Evolutionary conservation across 139 green algal species (phyloP), one percentile per base, ranked within the genome.

Genomic region (Eudorina sp.): DNA sequence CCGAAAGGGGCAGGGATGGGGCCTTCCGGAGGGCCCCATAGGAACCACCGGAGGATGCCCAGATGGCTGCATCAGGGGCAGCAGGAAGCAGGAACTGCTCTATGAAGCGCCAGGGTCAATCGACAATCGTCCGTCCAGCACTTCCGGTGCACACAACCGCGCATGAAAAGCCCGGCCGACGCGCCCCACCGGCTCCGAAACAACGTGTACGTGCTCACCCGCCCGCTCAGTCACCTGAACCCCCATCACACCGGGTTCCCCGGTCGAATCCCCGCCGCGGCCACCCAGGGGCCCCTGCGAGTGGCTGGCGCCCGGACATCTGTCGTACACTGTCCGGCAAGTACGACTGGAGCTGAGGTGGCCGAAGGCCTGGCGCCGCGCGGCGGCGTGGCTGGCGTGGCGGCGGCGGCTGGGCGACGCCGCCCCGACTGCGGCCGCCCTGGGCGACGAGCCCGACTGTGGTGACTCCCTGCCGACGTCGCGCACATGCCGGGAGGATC

Each of bases 311-410:
- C 81, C 81, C 2, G 81, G 81, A 0, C 81, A 79, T 51, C 81
- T 87, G 45, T 68, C 43, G 31, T 87, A 87, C 64, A 53, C 19
- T 25, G 81, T 87, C 40, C 81, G 81, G 4, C 40, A 87, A 8
- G 60, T 87, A 0, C 81, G 81, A 8, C 2, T 87, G n/a, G 81
- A 87, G 81, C 38, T 75, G 27, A 43, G 81, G 5, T 48, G 14
- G 45, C 81, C 81, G 23, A 87, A 87, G 81, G 81, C 45, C 81
- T 87, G 81, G 81, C 81, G 81, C 31, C 81, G 81, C 64, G 81
- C 64, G 21, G 81, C 81, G 0, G 79, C 55, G 3, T 85, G 79
- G 79, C 27, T 41, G 43, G 23, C 2, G 9, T 87, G 81, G 81
- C 81, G 64, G 45, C 40, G 18, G 36, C 34, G 36, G 34, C 76